These are phyloP conservation scores for Limtongozyma cylindracea DNA, from an alignment of 805 yeast genomes.

Conservation along the genomic window DNA sequence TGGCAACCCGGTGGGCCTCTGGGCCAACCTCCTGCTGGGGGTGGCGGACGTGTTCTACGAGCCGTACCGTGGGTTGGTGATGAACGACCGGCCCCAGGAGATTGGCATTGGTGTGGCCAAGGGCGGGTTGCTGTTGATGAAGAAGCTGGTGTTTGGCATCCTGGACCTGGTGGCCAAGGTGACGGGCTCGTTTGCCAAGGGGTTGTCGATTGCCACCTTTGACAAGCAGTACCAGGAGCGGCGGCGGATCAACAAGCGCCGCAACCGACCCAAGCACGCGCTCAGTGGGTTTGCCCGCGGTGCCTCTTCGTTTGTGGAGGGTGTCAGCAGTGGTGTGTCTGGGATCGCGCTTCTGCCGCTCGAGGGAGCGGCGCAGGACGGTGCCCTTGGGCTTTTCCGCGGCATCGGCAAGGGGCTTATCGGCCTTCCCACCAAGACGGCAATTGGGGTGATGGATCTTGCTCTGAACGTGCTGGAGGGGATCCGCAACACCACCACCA, in stretches of 20 bases:
- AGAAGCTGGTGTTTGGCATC: slow-evolving; percentile 84
- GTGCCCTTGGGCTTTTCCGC: slow-evolving; percentile 77
- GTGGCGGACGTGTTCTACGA: slow-evolving; percentile 91
- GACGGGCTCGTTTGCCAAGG: slow-evolving; percentile 87
- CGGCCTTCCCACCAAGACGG: slow-evolving; percentile 91
- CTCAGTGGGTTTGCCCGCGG: slow-evolving; percentile 67
- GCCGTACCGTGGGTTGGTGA: slow-evolving; percentile 86
- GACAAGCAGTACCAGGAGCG: slow-evolving; percentile 67
- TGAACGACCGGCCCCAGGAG: slow-evolving; percentile 91
- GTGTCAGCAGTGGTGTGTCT: slow-evolving; percentile 64
- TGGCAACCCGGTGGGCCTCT: slow-evolving; percentile 94
- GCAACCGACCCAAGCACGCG: slow-evolving; percentile 69
- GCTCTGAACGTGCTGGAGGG: slow-evolving; percentile 90
- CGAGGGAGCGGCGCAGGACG: slow-evolving; percentile 72
- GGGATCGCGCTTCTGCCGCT: slow-evolving; percentile 85
- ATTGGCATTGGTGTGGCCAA: slow-evolving; percentile 87
- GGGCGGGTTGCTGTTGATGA: slow-evolving; percentile 84
- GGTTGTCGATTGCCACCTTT: slow-evolving; percentile 73
- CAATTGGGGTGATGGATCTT: slow-evolving; percentile 80
- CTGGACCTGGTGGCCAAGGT: slow-evolving; percentile 85
- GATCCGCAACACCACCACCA: slow-evolving; percentile 76
- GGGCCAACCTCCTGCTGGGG: slow-evolving; percentile 83
- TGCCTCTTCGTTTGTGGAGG: slow-evolving; percentile 71
- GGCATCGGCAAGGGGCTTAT: slow-evolving; percentile 90
- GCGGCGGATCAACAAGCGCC: slow-evolving; percentile 45